Evolutionary conservation across 305 asterid species (phyloP).

Genomic region (Fraxinus ornus): DNA sequence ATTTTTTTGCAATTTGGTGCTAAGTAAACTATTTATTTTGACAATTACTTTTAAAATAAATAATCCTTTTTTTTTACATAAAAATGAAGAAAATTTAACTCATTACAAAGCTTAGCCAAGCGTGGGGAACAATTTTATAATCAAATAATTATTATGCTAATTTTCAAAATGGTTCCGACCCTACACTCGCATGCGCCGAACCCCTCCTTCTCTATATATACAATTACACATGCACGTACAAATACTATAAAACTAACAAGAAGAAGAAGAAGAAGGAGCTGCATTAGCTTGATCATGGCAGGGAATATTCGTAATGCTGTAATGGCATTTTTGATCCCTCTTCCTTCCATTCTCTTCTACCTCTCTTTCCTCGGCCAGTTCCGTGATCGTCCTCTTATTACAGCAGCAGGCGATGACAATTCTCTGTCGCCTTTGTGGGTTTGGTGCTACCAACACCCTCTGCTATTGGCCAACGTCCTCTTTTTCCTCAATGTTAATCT

Average conservation of each 20-base stretch:
- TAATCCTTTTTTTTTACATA: not conserved
- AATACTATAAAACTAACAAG: not conserved
- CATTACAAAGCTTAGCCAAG: not conserved
- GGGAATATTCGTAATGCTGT: constrained; percentile 55
- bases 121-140: not conserved
- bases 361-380: constrained; percentile 57
- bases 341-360: constrained; percentile 74
- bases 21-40: not conserved
- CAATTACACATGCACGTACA: not conserved
- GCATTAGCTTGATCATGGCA: constrained; percentile 4
- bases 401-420: constrained; percentile 32
- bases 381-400: constrained; percentile 8
- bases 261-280: not conserved
- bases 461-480: constrained; percentile 57
- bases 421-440: constrained; percentile 47
- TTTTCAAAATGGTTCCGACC: not conserved
- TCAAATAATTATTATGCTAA: not conserved
- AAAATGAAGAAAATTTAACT: not conserved
- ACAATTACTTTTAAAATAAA: not conserved
- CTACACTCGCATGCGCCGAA: not conserved
- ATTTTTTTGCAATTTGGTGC: not conserved
- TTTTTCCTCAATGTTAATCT: constrained; percentile 79
- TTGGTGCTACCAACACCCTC: constrained; percentile 76
- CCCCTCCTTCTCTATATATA: not conserved
- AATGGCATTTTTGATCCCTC: constrained; percentile 62